Base-by-base conservation (phyloP, 192 early-diverging fungal species). In the Gonapodya sp. region DNA sequence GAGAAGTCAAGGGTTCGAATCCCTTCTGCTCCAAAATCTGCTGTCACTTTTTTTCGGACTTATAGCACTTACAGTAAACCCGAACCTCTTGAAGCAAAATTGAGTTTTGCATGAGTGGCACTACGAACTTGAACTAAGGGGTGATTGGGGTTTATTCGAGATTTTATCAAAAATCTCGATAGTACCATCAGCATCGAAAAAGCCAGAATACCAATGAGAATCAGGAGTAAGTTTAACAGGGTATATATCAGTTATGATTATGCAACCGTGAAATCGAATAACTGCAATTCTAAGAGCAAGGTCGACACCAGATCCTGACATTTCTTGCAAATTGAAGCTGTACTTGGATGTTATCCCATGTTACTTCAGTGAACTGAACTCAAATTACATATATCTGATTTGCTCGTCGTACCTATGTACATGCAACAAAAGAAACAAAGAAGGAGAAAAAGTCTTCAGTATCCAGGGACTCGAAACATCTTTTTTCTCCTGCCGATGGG, bases 1-100 rank as follows among this genome's bases (percentile, higher is more conserved):
- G 87, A 89, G 82, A 88, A 87, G 87, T 82, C 88, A 84, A 81
- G 84, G 87, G 87, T 86, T 88, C 87, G 85, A 88, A 88, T 84
- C 87, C 87, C 85, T 82, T 87, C 82, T 89, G 82, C 87, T 88
- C 87, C 87, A 88, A 64, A 64, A 16, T 16, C 8, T 64, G 46
- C 46, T 8, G 8, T 64, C 8, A 64, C 46, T 24, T 64, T 24
- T 24, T 64, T 64, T 64, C 46, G 46, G 24, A 64, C 8, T 64
- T 8, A 64, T 16, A 16, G 8, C 24, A 64, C 46, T 24, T 16
- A 16, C 46, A 8, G 46, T 24, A 8, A 24, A 8, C 46, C 46
- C 46, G 46, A 24, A 64, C 46, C 8, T 64, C 24, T 64, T 64
- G 24, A 24, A 64, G 8, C 8, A 16, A 16, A 24, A 64, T 64